Base-by-base conservation (phyloP, 2,329 filamentous ascomycete genomes). In the Mycosphaerelloides madeirae region DNA sequence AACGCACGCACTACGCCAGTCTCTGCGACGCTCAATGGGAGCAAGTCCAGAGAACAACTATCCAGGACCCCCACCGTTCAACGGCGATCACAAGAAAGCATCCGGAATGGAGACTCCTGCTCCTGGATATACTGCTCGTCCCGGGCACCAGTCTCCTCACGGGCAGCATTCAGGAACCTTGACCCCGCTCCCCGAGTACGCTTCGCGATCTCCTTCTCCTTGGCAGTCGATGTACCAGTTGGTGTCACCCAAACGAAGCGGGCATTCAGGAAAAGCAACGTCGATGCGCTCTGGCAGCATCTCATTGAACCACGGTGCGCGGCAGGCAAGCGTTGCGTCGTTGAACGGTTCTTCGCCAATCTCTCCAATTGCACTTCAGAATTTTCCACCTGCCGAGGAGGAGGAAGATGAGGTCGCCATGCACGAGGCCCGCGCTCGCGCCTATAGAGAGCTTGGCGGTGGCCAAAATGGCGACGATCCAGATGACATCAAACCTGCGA, bases 121-220 rank as follows among this genome's bases (percentile, higher is more conserved):
- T 4, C 52, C 52, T 11, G 53, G 48, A 3, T 55, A 53, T 20
- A 49, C 48, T 8, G 49, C 48, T 3, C 37, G 44, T 3, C 41
- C 46, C 3, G 46, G 43, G 7, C 22, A 41, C n/a, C 33, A 25
- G 2, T 37, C 18, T 3, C 39, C 46, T 8, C 37, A 31, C 16
- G 37, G 41, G 3, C 39, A 44, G 15, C 31, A 41, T 25, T 52
- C 50, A 8, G 52, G 52, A 2, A 25, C 36, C 11, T 33, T 38
- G 19, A 55, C 53, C 5, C 50, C 53, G 1, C 36, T 51, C 8
- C 53, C 53, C 28, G 42, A 46, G 7, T 55, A 55, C 11, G 43
- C 51, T 8, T 41, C 47, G 4, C 41, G 38, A 11, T 31, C 16
- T 28, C 18, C 38, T 9, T 46, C 49, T 4, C 49, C 49, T 12